Percentiles rank a stretch among this genome's conserved stretches.
These are phyloP conservation scores for Ocimum tenuiflorum DNA, from an alignment of 257 asterid genomes.

Conservation along the genomic window DNA sequence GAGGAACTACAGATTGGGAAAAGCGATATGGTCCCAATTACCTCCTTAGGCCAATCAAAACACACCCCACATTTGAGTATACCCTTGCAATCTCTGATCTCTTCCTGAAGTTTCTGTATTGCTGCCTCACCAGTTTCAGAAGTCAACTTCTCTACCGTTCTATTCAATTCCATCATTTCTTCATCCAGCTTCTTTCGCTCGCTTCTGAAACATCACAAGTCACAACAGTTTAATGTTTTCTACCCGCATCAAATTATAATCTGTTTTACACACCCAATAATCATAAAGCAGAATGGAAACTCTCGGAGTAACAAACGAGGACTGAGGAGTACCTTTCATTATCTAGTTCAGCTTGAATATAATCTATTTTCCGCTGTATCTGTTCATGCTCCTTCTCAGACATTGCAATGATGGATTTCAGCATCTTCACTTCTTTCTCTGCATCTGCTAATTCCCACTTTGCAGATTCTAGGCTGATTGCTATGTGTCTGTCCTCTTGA, in stretches of 20 bases:
- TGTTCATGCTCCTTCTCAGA: conserved; percentile 89
- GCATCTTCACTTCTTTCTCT: conserved; percentile 91
- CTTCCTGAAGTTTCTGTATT: conserved; percentile 74
- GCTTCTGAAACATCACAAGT: conserved; percentile 35
- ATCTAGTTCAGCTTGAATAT: conserved; percentile 54
- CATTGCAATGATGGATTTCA: conserved; percentile 57
- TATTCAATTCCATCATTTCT: conserved; percentile 59
- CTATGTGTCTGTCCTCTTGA: conserved; percentile 66
- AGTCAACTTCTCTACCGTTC: conserved; percentile 51
- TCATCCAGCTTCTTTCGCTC: conserved; percentile 80
- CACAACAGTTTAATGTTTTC: neutral
- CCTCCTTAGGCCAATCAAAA: conserved; percentile 96
- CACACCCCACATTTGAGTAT: conserved; percentile 96
- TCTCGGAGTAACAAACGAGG: neutral
- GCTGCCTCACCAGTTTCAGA: conserved; percentile 80
- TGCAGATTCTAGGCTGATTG: conserved; percentile 49
- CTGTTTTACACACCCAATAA: no score
- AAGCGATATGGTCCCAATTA: conserved; percentile 11
- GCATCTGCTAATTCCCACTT: conserved; percentile 84
- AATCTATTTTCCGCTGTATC: conserved; percentile 67
- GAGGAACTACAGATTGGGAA: neutral
- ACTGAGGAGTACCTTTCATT: conserved; percentile 55
- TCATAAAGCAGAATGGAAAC: neutral
- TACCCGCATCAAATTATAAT: no score
- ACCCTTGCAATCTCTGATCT: conserved; percentile 86